A percentile compares a stretch with the other conserved stretches of the same genome.
These are phyloP conservation scores for Pseudogymnoascus sp. DNA, from an alignment of 2,329 filamentous ascomycete species.

Conservation along the genomic window DNA sequence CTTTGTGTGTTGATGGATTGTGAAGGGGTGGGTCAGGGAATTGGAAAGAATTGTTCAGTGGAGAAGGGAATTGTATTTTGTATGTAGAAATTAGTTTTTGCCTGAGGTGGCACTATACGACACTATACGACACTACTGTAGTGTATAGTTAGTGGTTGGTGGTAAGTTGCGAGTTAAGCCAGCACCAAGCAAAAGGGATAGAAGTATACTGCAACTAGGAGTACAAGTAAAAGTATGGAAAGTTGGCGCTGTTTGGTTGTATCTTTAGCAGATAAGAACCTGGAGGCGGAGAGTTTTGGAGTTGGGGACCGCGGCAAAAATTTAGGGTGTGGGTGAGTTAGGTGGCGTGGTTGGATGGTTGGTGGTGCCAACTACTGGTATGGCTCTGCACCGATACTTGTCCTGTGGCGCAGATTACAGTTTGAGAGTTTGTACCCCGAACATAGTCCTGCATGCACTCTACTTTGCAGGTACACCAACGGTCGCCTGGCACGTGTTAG, in stretches of 20 bases:
- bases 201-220: background rate
- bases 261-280: background rate
- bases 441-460: background rate
- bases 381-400: background rate
- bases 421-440: background rate
- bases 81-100: constrained; percentile 6
- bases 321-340: background rate
- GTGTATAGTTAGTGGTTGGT: background rate
- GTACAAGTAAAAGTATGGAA: background rate
- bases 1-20: constrained; percentile 1
- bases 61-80: constrained; percentile 8
- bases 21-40: constrained; percentile 7
- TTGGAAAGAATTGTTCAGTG: constrained; percentile 9
- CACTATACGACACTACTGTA: constrained; percentile 1
- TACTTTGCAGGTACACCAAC: background rate
- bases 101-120: constrained; percentile 4
- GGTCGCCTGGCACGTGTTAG: background rate
- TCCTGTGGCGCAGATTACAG: background rate
- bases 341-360: constrained; percentile 6
- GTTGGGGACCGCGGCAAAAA: background rate
- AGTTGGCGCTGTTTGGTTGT: background rate
- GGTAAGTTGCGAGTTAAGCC: background rate
- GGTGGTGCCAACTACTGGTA: background rate
- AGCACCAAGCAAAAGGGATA: background rate
- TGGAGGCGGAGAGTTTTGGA: background rate